Percentiles rank a stretch among this genome's conserved stretches.
Conservation (phyloP, 1,284 basidiomycete genomes). For the Leccinum fuscescens region DNA sequence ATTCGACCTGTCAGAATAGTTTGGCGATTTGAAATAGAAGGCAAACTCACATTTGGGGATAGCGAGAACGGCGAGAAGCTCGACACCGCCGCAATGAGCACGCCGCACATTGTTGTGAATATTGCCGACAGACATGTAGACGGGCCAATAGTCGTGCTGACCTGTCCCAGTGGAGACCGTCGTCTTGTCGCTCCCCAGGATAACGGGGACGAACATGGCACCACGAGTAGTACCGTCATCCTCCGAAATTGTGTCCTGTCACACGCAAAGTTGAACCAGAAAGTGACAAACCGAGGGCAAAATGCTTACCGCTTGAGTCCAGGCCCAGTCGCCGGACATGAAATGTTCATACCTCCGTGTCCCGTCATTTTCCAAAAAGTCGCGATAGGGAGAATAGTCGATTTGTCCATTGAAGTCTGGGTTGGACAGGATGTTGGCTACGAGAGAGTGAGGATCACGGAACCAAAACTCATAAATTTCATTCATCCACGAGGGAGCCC, state of each 20-base stretch:
- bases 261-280: not conserved
- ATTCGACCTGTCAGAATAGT: not conserved
- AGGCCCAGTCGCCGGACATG: not conserved
- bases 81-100: slow-evolving; percentile 3
- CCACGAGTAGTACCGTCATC: not conserved
- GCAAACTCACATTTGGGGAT: slow-evolving; percentile 12
- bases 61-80: slow-evolving; percentile 9
- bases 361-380: not conserved
- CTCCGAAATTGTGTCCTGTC: not conserved
- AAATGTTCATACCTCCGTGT: not conserved
- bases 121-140: slow-evolving; percentile 16
- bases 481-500: not conserved
- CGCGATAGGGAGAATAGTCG: not conserved
- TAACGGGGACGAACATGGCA: not conserved
- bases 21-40: not conserved
- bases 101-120: slow-evolving; percentile 11
- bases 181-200: not conserved
- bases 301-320: not conserved
- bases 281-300: not conserved
- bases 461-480: not conserved
- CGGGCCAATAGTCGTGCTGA: slow-evolving; percentile 13
- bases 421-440: not conserved
- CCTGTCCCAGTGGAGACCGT: slow-evolving; percentile 3
- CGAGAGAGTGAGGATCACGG: not conserved
- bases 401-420: not conserved